Base-by-base conservation (phyloP, 2,329 filamentous ascomycete species). In the Huntiella moniliformis region DNA sequence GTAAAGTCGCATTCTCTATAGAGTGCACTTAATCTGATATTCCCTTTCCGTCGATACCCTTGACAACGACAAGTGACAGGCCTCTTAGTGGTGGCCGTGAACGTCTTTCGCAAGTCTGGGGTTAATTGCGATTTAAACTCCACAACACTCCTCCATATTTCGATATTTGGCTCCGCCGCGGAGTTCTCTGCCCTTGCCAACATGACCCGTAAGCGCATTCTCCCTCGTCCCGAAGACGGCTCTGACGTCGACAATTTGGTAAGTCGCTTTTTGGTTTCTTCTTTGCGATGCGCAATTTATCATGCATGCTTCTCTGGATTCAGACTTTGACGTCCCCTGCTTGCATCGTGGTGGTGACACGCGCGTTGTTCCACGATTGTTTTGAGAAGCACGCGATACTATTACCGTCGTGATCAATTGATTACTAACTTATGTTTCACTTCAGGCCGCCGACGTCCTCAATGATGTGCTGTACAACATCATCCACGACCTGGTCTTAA, bases 401-500 rank as follows among this genome's bases (percentile, higher is more conserved):
- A 38, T 13, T 38, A 7, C 15, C 37, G 37, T 16, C 15, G 12
- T 44, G 17, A 45, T 18, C 22, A 7, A 34, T 15, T 33, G 13
- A 16, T 40, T 33, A 33, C 45, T 47, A 43, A 38, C 45, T 37
- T n/a, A 11, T 8, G 6, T 33, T 35, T 32, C 13, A 12, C 10
- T 7, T 34, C 53, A 79, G 75, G 67, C 75, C 52, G 70, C 76
- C 57, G 64, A 71, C 16, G 72, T 88, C 50, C 69, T 88, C 56
- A 79, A 86, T 56, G 81, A 87, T 56, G 63, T 79, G 47, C 65
- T 88, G 51, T 77, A 81, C 64, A 86, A 83, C 60, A 72, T 87
- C 56, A 70, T 87, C 53, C 78, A 82, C 60, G 79, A 83, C 58
- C 68, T 84, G 44, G 67, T 84, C 52, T 68, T 85, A 55, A 74